A percentile compares a stretch with the other conserved stretches of the same genome.
Evolutionary conservation across 495 filamentous ascomycete genomes (phyloP).

Genomic region (Cenococcum geophilum): DNA sequence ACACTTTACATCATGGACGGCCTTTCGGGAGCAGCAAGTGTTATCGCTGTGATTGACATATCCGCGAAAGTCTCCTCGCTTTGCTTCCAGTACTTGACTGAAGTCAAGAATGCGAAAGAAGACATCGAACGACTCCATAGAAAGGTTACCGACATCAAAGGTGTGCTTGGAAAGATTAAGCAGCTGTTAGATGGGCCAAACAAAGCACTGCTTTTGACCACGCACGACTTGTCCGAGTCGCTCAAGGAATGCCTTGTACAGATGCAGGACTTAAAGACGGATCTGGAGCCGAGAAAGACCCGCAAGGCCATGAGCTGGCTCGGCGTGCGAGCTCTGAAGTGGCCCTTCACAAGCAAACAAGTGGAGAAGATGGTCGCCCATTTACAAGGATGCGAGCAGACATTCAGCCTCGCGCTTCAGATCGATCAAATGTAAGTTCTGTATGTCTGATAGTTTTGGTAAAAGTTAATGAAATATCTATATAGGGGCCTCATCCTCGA

Average conservation of each 20-base stretch:
- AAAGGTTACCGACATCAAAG: too few species aligned
- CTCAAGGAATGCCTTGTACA: slow-evolving; percentile 30
- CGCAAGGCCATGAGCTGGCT: slow-evolving; percentile 26
- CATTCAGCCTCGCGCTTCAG: slow-evolving; percentile 3
- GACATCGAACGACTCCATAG: too few species aligned
- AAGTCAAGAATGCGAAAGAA: too few species aligned
- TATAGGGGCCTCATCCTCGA: slow-evolving; percentile 1
- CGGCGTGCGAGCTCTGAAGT: slow-evolving; percentile 34
- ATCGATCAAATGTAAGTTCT: slow-evolving; percentile 9
- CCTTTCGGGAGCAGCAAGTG: too few species aligned
- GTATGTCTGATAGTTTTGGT: background rate
- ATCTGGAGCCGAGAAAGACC: slow-evolving; percentile 36
- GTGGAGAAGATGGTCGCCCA: slow-evolving; percentile 36
- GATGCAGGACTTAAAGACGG: slow-evolving; percentile 30
- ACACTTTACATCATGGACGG: too few species aligned
- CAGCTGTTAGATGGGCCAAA: too few species aligned
- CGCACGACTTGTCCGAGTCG: too few species aligned
- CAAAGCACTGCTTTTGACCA: too few species aligned
- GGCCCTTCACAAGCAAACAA: slow-evolving; percentile 41
- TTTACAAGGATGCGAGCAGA: slow-evolving; percentile 31
- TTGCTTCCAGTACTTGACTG: too few species aligned
- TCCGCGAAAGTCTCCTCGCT: too few species aligned
- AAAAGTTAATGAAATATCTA: background rate
- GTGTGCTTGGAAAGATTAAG: too few species aligned
- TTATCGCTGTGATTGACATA: too few species aligned